A percentile compares a stretch with the other conserved stretches of the same genome.
Conservation (phyloP, 73 alveolate genomes). For the Durusdinium trenchii region DNA sequence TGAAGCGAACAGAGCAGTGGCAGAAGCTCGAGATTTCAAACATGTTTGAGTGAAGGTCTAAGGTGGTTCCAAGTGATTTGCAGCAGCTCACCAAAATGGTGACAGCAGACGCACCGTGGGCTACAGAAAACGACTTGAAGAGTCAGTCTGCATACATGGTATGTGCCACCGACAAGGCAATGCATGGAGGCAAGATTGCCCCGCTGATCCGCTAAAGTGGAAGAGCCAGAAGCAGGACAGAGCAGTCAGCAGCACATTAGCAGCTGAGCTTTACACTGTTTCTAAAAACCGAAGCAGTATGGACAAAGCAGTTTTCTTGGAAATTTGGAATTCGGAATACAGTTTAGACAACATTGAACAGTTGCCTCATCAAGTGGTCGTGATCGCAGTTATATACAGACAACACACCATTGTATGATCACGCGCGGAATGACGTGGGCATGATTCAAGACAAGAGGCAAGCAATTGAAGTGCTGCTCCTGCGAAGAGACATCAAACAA, state of each 20-base stretch:
- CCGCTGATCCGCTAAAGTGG: background rate
- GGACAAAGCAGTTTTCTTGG: background rate
- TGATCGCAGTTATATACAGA: background rate
- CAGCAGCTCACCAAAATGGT: background rate
- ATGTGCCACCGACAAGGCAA: background rate
- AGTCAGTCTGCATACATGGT: conserved; percentile 7
- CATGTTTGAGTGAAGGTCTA: background rate
- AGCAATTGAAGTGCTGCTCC: background rate
- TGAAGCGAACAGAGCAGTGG: background rate
- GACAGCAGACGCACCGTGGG: conserved; percentile 14
- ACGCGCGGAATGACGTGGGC: background rate
- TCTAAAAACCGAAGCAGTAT: background rate
- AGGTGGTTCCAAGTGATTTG: background rate
- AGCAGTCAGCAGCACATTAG: background rate
- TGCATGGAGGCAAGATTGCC: background rate
- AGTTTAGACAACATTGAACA: background rate
- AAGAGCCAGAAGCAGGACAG: background rate
- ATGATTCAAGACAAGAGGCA: background rate
- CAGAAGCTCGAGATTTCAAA: background rate
- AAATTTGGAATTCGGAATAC: background rate
- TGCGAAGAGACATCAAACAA: background rate
- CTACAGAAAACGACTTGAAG: background rate
- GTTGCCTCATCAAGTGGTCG: background rate
- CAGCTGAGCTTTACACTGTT: background rate
- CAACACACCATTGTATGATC: background rate